Evolutionary conservation across 371 early-diverging fungal genomes (phyloP), one percentile per base, ranked within the genome.

Genomic region (Mucor circinelloides): DNA sequence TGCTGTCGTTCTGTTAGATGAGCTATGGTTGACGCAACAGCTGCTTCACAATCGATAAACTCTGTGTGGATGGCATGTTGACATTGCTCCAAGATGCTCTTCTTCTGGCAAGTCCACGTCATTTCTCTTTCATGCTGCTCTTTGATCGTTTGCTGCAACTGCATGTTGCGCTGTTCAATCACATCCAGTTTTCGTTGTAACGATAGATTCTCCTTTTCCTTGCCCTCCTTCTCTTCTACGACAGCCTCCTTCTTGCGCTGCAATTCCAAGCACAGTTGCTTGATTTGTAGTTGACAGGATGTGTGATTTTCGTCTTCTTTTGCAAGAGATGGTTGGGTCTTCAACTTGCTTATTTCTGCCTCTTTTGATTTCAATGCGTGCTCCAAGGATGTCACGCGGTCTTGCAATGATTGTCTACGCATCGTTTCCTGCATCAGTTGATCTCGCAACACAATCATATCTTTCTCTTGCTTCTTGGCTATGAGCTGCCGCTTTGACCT

Each of bases 391-490:
- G 38, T 19, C 17, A 63, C 63, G 10, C 63, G 63, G 23, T 38
- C 54, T 38, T 63, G 63, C n/a, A 63, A 25, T 13, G 50, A 19
- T 62, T 62, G 50, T 17, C 52, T 25, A 19, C n/a, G 23, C 7
- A 23, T 15, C 8, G 50, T 62, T 62, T 62, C 52, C 36, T 50
- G 50, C 23, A 32, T 32, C 50, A 62, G 17, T 36, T 62, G 62
- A 7, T 50, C 34, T 21, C 50, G 48, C n/a, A 63, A 17, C 38
- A 23, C 23, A 0, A 7, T 9, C 6, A 23, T 25, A 12, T 31
- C 34, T 17, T 54, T 15, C 13, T 52, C 30, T 38, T 52, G 52
- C n/a, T 63, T 25, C 7, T 31, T 38, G 27, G 32, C 25, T 3
- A 52, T 19, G 8, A n/a, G 8, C 23, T 25, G n/a, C 1, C 62